phyloP scores from a whole-genome alignment of 768 basidiomycete species.

The Calocera viscosa region DNA sequence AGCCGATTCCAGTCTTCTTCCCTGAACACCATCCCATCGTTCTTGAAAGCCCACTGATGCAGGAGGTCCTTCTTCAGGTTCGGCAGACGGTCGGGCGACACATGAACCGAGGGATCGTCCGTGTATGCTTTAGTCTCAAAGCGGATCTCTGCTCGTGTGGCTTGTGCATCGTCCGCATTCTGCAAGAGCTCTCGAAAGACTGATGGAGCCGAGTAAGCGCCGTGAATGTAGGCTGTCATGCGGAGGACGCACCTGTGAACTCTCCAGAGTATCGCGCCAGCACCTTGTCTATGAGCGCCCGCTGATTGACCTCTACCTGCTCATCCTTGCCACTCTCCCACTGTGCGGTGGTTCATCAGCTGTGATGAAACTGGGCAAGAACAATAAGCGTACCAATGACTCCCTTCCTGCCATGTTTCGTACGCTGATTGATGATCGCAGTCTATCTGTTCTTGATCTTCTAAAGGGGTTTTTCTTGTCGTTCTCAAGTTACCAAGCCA shows the following conservation, averaged over 20 bases:
- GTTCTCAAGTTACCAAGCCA: not conserved
- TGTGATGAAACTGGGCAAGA: too few species aligned
- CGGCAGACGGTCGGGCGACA: constrained; percentile 31
- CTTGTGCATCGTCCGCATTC: constrained; percentile 87
- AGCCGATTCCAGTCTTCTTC: constrained; percentile 79
- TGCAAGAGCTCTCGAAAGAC: constrained; percentile 79
- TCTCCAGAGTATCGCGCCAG: constrained; percentile 91
- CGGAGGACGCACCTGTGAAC: constrained; percentile 50
- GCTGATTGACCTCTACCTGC: constrained; percentile 74
- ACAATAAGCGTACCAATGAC: not conserved
- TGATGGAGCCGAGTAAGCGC: constrained; percentile 16
- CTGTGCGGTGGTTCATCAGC: not conserved
- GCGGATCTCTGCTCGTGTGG: constrained; percentile 60
- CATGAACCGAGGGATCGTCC: constrained; percentile 23
- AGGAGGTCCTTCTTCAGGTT: constrained; percentile 52
- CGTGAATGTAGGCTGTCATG: not conserved
- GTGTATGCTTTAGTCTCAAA: constrained; percentile 54
- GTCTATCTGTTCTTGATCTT: not conserved
- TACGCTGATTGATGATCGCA: not conserved
- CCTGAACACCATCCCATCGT: constrained; percentile 73
- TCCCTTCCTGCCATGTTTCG: not conserved
- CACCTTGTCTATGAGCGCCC: constrained; percentile 94
- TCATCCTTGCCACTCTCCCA: constrained; percentile 22
- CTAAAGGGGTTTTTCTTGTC: not conserved
- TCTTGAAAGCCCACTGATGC: constrained; percentile 71